Evolutionary conservation across 306 rosid species (phyloP), one percentile per base, ranked within the genome.

Genomic region (Quercus cerris): DNA sequence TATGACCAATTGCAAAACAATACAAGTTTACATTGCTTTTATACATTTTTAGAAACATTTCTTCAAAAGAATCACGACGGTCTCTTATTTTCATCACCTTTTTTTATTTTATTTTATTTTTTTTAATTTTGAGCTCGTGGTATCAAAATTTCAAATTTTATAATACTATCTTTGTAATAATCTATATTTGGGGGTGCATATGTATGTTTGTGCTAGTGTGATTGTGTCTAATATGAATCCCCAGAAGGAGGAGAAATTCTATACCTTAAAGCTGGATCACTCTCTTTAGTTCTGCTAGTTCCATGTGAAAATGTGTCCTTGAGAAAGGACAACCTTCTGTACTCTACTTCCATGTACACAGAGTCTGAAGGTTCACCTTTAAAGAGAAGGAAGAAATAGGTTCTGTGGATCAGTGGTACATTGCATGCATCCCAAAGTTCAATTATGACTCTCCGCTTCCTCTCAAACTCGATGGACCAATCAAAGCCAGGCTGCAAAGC

Each of bases 331-430:
- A 95, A 66, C 85, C 99, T 91, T 84, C 98, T 84, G 75, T 90
- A 86, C 88, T 93, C 97, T 63, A 90, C 88, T 70, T 91, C 92
- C 82, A 91, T 74, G 92, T 89, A 93, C 72, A 89, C 91, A 28
- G 89, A 74, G 81, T 95, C 96, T 2, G 98, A 86, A 72, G 84
- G 90, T 67, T 91, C 97, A 1, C 99, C 96, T 80, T 91, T 89
- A 78, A 87, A 85, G 73, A 95, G 94, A 76, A 91, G 90, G 83
- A 91, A 95, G 83, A 89, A 95, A 78, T 88, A 89, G 70, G 99
- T 80, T 64, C 98, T 88, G 79, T 95, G 97, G 18, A 88, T 89
- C 81, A 95, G 70, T 15, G 99, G 94, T 63, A 89, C 91, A 75
- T 86, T 82, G 87, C 94, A 93, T 67, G 78, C 81, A 72, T 89